Conservation (phyloP, 2,329 filamentous ascomycete genomes). For the Xylaria arbuscula region DNA sequence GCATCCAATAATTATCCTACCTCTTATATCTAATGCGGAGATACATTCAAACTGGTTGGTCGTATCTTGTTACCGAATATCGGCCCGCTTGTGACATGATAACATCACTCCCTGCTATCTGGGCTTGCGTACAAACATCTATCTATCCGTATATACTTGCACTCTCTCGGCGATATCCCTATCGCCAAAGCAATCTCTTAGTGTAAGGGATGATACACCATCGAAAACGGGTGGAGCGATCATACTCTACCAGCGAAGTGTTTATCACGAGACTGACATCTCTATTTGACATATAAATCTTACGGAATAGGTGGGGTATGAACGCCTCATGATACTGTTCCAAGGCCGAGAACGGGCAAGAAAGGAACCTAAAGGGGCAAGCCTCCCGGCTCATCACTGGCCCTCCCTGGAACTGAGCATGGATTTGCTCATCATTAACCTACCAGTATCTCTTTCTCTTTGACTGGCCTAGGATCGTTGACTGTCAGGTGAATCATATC, state of each 20-base stretch:
- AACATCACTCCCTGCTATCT: neutral
- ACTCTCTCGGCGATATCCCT: neutral
- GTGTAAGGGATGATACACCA: slow-evolving; percentile 26
- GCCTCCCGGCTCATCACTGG: slow-evolving; percentile 7
- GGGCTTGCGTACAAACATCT: neutral
- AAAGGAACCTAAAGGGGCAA: slow-evolving; percentile 10
- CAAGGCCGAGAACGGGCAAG: slow-evolving; percentile 43
- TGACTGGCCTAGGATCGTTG: neutral
- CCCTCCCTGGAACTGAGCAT: slow-evolving; percentile 14
- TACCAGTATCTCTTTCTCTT: neutral
- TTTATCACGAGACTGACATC: slow-evolving; percentile 41
- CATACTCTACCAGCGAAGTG: slow-evolving; percentile 17
- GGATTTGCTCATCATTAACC: slow-evolving; percentile 11
- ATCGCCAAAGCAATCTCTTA: neutral
- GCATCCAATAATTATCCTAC: slow-evolving; percentile 7
- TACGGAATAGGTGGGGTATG: slow-evolving; percentile 24
- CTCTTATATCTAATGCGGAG: slow-evolving; percentile 3
- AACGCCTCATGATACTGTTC: slow-evolving; percentile 16
- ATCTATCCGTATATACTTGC: neutral
- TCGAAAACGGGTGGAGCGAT: slow-evolving; percentile 40
- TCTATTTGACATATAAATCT: slow-evolving; percentile 36
- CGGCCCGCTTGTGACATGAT: slow-evolving; percentile 9
- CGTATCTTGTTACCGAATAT: slow-evolving; percentile 15
- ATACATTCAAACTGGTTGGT: slow-evolving; percentile 9
- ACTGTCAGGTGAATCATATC: neutral